These are phyloP conservation scores for Kluyveromyces starmeri DNA, from an alignment of 805 yeast genomes.

Conservation along the genomic window DNA sequence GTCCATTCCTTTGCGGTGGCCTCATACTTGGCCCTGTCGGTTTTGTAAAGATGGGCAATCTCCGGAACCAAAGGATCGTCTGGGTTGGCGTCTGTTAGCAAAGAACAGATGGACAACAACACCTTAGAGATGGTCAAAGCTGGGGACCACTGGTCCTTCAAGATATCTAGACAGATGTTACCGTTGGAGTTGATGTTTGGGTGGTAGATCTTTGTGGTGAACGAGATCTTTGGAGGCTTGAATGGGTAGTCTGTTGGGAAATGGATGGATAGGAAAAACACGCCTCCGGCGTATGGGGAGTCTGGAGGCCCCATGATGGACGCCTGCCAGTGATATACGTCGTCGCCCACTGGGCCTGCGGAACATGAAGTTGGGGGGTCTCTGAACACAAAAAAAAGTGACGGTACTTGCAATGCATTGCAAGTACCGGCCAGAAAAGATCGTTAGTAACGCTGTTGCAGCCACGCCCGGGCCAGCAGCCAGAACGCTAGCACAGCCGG, in stretches of 20 bases:
- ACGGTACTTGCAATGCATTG: too few relatives aligned
- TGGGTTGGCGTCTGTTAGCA: conserved; percentile 95
- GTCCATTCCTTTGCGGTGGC: conserved; percentile 99
- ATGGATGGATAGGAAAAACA: conserved; percentile 89
- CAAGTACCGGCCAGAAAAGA: too few relatives aligned
- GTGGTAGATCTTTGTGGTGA: conserved; percentile 94
- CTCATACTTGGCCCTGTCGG: conserved; percentile 88
- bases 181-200: conserved; percentile 96
- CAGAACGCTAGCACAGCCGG: too few relatives aligned
- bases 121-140: conserved; percentile 95
- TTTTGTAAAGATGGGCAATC: conserved; percentile 92
- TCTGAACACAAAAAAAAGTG: conserved; percentile 32
- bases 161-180: conserved; percentile 90
- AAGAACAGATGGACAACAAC: conserved; percentile 85
- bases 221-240: conserved; percentile 91
- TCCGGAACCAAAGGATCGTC: conserved; percentile 99
- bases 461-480: too few relatives aligned
- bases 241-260: conserved; percentile 99
- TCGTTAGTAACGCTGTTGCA: too few relatives aligned
- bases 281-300: conserved; percentile 85
- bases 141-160: conserved; percentile 98
- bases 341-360: conserved; percentile 98
- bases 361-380: conserved; percentile 99
- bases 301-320: conserved; percentile 99
- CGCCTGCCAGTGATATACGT: conserved; percentile 98